Percentiles rank a stretch among this genome's conserved stretches.
Evolutionary conservation across 2,329 filamentous ascomycete species (phyloP).

Genomic region (Aureobasidium uvarum): DNA sequence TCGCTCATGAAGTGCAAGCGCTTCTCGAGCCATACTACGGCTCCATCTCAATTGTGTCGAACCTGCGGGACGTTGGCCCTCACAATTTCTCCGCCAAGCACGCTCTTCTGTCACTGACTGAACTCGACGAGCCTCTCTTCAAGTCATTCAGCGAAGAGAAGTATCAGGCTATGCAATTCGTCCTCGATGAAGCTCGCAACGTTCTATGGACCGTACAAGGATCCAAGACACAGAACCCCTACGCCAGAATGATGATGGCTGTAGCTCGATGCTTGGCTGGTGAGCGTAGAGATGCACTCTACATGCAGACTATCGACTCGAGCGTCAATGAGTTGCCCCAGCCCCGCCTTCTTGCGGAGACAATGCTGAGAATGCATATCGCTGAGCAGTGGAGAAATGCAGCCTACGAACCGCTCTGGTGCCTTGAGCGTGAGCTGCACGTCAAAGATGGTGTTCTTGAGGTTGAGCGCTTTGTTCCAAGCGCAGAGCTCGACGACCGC

Average conservation of each 20-base stretch:
- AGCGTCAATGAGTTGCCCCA: not conserved
- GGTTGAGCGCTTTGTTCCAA: slow-evolving; percentile 7
- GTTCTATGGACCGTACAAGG: slow-evolving; percentile 14
- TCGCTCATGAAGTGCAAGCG: not conserved
- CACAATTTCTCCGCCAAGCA: slow-evolving; percentile 5
- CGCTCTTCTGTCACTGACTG: slow-evolving; percentile 11
- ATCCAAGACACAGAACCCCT: slow-evolving; percentile 3
- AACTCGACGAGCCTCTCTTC: slow-evolving; percentile 13
- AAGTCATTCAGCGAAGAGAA: slow-evolving; percentile 4
- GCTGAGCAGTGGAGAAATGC: slow-evolving; percentile 16
- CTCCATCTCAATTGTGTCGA: not conserved
- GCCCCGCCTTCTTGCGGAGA: not conserved
- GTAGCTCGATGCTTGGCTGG: slow-evolving; percentile 7
- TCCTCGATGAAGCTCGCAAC: slow-evolving; percentile 13
- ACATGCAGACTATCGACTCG: slow-evolving; percentile 14
- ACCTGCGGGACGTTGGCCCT: not conserved
- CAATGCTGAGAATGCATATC: slow-evolving; percentile 14
- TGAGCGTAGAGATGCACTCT: slow-evolving; percentile 11
- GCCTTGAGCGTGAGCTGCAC: slow-evolving; percentile 11
- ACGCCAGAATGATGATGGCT: slow-evolving; percentile 9
- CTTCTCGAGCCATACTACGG: slow-evolving; percentile 10
- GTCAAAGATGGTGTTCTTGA: not conserved
- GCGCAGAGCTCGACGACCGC: slow-evolving; percentile 3
- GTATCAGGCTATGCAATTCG: slow-evolving; percentile 14
- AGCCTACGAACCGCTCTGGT: slow-evolving; percentile 11